Evolutionary conservation across 257 asterid genomes (phyloP), one percentile per base, ranked within the genome.

Genomic region (Haberlea rhodopensis): DNA sequence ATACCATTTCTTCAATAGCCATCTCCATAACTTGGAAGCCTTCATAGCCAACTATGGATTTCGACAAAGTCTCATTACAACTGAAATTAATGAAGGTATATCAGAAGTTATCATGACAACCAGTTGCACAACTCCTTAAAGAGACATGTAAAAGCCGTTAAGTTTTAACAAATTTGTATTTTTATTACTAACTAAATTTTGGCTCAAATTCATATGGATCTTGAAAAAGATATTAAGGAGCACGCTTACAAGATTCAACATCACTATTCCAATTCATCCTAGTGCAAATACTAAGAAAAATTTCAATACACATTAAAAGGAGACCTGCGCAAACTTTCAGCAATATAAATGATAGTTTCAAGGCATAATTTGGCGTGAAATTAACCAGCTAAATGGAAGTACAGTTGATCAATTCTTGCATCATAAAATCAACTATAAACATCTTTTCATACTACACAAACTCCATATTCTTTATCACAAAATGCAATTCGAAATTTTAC

Each of bases 21-120:
- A 81, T 80, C 75, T 79, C 91, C 89, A 85, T 73, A 83, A 77
- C 71, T 77, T 79, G 71, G 81, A 66, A 61, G 85, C 88, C 84
- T 77, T 88, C 94, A 89, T 81, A 71, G 74, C 77, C 74, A 62
- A 67, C 65, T 56, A 60, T 31, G 56, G 29, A 43, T 43, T 40
- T 51, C 31, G 79, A 52, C 56, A 49, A 56, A 71, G 34, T 65
- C 76, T 65, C 83, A 63, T 57, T 69, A 60, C 62, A 73, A 62
- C 87, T 82, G 87, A 84, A 71, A 60, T 20, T 67, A 54, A 54
- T 34, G 56, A 48, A 71, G 19, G 53, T 34, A 19, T 27, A 68
- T 66, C 57, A 26, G 45, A 67, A 19, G 48, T 73, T 28, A 79
- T 29, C 51, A 49, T 57, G 62, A 69, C 59, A 25, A 28, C 22